Evolutionary conservation across 345 rosid species (phyloP), one percentile per base, ranked within the genome.

Genomic region (Ceriops decandra): DNA sequence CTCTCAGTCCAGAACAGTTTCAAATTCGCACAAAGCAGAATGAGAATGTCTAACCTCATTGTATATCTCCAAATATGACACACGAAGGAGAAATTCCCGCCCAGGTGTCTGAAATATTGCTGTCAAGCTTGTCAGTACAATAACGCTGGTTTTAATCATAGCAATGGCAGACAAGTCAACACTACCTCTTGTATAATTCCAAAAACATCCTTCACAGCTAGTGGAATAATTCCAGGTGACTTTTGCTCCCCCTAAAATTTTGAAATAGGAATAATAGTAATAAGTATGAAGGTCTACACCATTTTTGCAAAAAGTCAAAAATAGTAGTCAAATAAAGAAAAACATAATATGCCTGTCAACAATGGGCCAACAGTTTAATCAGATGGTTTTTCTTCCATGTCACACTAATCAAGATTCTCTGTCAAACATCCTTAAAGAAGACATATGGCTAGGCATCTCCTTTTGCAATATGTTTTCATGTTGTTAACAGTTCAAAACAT

Each of bases 11-110:
- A 42, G 49, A 42, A 13, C 19, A 42, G 49, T 30, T 60, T 36
- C 42, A 62, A 64, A 54, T n/a, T 38, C 42, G 26, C 21, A 35
- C 7, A 13, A 60, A 63, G 5, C 5, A 30, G 19, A 61, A 20
- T 52, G 72, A 68, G 46, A 68, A 17, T 31, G 60, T 46, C 85
- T 76, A 58, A 88, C 98, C 98, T 90, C 96, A 63, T 93, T 93
- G 83, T 93, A 93, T 63, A 93, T 93, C 77, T 93, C 98, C 68
- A 93, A 77, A 78, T 93, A 93, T n/a, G 97, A 93, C 76, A 93
- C 96, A 31, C 96, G 98, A 68, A 93, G 96, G 77, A 93, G 97
- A 80, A 87, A 93, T 82, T 90, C 98, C 72, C 96, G 79, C 49
- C 78, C 86, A 65, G 96, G 95, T 68, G 96, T 89, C 98, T 90